Base-by-base conservation (phyloP, 768 basidiomycete genomes). In the Boletellus emodensis region DNA sequence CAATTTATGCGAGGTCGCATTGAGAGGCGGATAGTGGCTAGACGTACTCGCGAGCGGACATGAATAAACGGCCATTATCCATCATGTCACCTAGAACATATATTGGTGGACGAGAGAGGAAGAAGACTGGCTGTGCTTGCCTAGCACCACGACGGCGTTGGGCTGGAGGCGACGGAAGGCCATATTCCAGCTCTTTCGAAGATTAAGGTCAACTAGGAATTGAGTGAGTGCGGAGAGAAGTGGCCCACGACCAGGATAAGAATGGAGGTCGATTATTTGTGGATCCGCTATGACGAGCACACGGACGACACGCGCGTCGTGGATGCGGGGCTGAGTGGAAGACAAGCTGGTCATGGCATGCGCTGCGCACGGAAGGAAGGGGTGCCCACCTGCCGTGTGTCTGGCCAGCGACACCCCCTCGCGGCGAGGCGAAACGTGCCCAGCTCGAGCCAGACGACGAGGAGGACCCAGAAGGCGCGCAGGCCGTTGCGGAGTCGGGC, bases 221-320 rank as follows among this genome's bases (percentile, higher is more conserved):
- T 81, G 84, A 14, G 79, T 79, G 6, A 91, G 59, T 47, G 75
- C 76, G 49, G 81, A 80, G 20, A 88, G 66, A 61, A 79, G 66
- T 20, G 74, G 61, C 4, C 72, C 62, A 6, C 87, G 79, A 35
- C 71, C 79, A 10, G 84, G 83, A 64, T 93, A 93, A 4, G 89
- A 89, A 39, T 77, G 73, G 41, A 76, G 75, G 65, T 94, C 85
- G 40, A 91, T 76, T 24, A 95, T 80, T 68, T 95, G 93, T 0
- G 93, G 89, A 69, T 96, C 94, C 12, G 94, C 85, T 33, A 94
- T 72, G 40, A 95, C 72, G n/a, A 96, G 81, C 4, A 77, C 55
- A 52, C 72, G 53, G 51, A 61, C 63, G 52, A 56, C 48, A 50
- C 62, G 62, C 33, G 61, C 55, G 44, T 49, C 40, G 28, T 55